Conservation (phyloP, 208 protist genomes). For the Leishmania tropica region DNA sequence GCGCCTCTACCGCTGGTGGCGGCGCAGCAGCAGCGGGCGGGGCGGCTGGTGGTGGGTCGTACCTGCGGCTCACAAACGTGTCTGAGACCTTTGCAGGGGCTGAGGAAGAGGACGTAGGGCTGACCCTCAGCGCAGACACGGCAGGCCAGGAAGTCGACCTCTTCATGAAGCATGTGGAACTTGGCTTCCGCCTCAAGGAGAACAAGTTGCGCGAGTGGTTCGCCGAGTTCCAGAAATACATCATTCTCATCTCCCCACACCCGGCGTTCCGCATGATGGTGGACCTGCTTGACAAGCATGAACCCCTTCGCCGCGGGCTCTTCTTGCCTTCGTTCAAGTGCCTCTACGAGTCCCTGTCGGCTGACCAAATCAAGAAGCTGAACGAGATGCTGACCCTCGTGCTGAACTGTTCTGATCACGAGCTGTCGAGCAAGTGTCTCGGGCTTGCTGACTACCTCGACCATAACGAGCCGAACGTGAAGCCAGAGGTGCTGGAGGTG, state of each 20-base stretch:
- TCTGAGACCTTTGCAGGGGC: slow-evolving; percentile 21
- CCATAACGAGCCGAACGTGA: slow-evolving; percentile 80
- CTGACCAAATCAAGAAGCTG: slow-evolving; percentile 87
- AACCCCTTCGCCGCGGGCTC: slow-evolving; percentile 86
- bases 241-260: slow-evolving; percentile 87
- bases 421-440: slow-evolving; percentile 85
- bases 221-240: slow-evolving; percentile 85
- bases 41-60: slow-evolving; percentile 18
- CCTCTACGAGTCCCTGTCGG: slow-evolving; percentile 84
- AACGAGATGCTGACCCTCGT: slow-evolving; percentile 86
- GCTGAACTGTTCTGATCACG: slow-evolving; percentile 78
- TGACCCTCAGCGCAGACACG: slow-evolving; percentile 20
- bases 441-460: slow-evolving; percentile 90
- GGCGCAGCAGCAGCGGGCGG: slow-evolving; percentile 2
- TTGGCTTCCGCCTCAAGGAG: slow-evolving; percentile 74
- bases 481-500: slow-evolving; percentile 68
- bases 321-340: slow-evolving; percentile 92
- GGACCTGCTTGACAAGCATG: slow-evolving; percentile 92
- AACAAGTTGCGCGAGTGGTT: slow-evolving; percentile 91
- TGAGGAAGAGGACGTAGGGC: slow-evolving; percentile 29
- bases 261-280: slow-evolving; percentile 90
- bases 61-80: slow-evolving; percentile 30
- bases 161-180: slow-evolving; percentile 88
- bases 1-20: neutral
- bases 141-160: slow-evolving; percentile 60